Conservation (phyloP, 73 alveolate genomes). For the Paramecium pentaurelia region DNA sequence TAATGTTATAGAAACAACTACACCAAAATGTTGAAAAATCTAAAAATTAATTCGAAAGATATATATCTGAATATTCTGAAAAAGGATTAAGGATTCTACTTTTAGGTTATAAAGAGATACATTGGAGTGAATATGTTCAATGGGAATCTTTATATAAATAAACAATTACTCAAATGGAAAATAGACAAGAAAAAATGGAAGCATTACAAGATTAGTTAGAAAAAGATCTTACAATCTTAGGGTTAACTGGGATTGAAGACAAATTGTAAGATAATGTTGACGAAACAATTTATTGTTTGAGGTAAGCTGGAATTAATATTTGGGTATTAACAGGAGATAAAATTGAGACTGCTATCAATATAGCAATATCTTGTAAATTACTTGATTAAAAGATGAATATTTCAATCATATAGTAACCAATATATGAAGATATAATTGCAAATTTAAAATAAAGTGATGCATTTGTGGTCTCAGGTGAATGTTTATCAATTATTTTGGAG, state of each 20-base stretch:
- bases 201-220: slow-evolving; percentile 82
- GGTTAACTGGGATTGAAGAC: slow-evolving; percentile 98
- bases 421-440: not conserved
- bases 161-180: slow-evolving; percentile 73
- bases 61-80: slow-evolving; percentile 81
- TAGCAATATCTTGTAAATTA: slow-evolving; percentile 84
- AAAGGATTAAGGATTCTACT: slow-evolving; percentile 95
- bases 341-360: slow-evolving; percentile 86
- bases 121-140: slow-evolving; percentile 77
- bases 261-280: slow-evolving; percentile 91
- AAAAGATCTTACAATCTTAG: slow-evolving; percentile 77
- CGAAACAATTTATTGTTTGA: slow-evolving; percentile 73
- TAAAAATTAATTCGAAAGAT: slow-evolving; percentile 57
- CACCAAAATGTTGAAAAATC: not conserved
- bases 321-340: slow-evolving; percentile 93
- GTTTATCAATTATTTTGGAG: slow-evolving; percentile 72
- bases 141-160: slow-evolving; percentile 78
- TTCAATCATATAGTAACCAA: slow-evolving; percentile 48
- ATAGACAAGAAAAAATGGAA: slow-evolving; percentile 79
- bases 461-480: slow-evolving; percentile 83
- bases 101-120: slow-evolving; percentile 82
- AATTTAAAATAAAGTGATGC: slow-evolving; percentile 60
- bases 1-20: slow-evolving; percentile 69
- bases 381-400: slow-evolving; percentile 64
- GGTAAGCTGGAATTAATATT: slow-evolving; percentile 89